Evolutionary conservation across 176 grass and related monocot species (phyloP), one percentile per base, ranked within the genome.

Genomic region (Elymus sibiricus): DNA sequence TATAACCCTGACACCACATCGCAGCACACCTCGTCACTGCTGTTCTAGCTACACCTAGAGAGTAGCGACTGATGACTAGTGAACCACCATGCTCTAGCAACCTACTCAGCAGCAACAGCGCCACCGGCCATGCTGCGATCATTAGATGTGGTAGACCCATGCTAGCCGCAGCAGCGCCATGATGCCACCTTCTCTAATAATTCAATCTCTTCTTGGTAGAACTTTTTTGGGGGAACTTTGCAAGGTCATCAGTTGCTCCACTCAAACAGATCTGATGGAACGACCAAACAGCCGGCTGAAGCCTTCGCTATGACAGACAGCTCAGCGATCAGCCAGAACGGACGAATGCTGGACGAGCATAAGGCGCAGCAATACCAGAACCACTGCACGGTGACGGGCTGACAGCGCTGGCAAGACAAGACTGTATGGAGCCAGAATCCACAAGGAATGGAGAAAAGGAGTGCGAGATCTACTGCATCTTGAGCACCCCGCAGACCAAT

Each of bases 381-480:
- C 9, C 1, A 49, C 5, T 55, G 40, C 43, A 65, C 19, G 11
- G 49, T 26, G 62, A 64, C 5, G 24, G 21, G 40, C 27, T 5
- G 32, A 58, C 19, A 58, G 21, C 78, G 10, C 51, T 22, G 37
- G 39, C 37, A 79, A 32, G 76, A 53, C 16, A 53, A 53, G 49
- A 53, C 19, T 21, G 34, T 31, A 31, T 69, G 32, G 31, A 68
- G 7, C 17, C 67, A 70, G 34, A 39, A 72, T 72, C 69, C 13
- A 43, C 19, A 43, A 13, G 6, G n/a, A n/a, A 43, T 25, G 69
- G n/a, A 25, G n/a, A 64, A 72, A 72, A 43, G 22, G 22, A 11
- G 9, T 4, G 53, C 40, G 81, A 88, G 81, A 88, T 88, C 64
- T 78, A 70, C 51, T 78, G 47, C 64, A 64, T 83, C 28, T 53